These are phyloP conservation scores for Plasmodium fragile DNA, from an alignment of 169 alveolate genomes.

Conservation along the genomic window DNA sequence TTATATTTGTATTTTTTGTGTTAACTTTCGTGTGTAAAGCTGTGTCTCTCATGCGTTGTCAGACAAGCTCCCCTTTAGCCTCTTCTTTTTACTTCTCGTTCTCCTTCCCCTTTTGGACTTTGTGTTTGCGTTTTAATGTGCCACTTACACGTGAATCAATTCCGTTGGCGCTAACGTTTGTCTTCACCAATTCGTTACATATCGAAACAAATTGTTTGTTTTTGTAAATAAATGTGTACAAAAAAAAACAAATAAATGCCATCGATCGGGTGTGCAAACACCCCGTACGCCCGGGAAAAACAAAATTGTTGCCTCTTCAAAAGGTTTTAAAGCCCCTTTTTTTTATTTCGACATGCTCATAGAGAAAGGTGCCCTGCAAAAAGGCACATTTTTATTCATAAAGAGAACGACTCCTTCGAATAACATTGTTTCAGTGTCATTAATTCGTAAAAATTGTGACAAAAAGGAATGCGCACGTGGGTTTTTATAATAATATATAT, in stretches of 20 bases:
- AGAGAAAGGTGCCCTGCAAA: neutral
- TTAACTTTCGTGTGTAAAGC: neutral
- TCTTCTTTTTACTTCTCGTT: constrained; percentile 6
- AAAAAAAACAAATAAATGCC: constrained; percentile 8
- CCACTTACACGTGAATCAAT: neutral
- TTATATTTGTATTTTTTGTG: neutral
- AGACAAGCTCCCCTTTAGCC: neutral
- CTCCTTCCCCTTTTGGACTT: neutral
- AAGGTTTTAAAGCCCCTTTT: neutral
- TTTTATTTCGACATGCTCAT: neutral
- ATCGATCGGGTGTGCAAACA: neutral
- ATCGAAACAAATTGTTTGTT: constrained; percentile 4
- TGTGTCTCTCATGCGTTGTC: neutral
- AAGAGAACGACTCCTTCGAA: neutral
- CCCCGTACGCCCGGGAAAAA: neutral
- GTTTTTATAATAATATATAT: neutral
- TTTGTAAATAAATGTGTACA: constrained; percentile 3
- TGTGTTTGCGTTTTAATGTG: neutral
- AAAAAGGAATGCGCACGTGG: neutral
- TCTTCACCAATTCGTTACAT: constrained; percentile 20
- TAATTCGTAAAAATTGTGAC: neutral
- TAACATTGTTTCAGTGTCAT: neutral
- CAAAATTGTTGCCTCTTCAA: constrained; percentile 6
- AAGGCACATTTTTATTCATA: neutral
- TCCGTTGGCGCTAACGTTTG: neutral